A percentile compares a stretch with the other conserved stretches of the same genome.
phyloP scores from a whole-genome alignment of 371 early-diverging fungal species.

The Chytridiales sp. region DNA sequence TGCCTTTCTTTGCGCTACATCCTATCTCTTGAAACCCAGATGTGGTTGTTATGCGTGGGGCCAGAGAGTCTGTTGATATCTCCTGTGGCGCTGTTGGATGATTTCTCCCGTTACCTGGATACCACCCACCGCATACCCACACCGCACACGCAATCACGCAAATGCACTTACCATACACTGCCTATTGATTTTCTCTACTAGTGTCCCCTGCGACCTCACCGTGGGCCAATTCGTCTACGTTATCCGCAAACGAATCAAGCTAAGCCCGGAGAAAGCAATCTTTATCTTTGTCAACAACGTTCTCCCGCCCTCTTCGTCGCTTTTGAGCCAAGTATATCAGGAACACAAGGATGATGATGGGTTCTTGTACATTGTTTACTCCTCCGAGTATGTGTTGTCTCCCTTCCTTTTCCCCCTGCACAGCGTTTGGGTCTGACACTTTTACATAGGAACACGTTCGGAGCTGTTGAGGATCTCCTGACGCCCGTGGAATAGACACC shows the following conservation, averaged over 20 bases:
- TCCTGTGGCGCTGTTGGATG: too few species aligned
- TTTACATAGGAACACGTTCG: slow-evolving; percentile 19
- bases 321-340: slow-evolving; percentile 87
- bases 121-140: too few species aligned
- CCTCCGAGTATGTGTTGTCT: slow-evolving; percentile 25
- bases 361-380: slow-evolving; percentile 78
- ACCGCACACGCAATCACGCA: too few species aligned
- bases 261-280: slow-evolving; percentile 92
- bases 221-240: slow-evolving; percentile 98
- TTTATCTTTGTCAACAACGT: slow-evolving; percentile 97
- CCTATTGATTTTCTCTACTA: slow-evolving; percentile 10
- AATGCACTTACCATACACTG: too few species aligned
- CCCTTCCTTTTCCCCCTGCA: not conserved
- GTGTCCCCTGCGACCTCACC: slow-evolving; percentile 92
- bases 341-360: slow-evolving; percentile 96
- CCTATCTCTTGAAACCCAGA: not conserved
- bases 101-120: too few species aligned
- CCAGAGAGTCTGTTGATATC: not conserved
- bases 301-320: slow-evolving; percentile 75
- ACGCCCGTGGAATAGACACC: too few species aligned
- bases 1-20: not conserved
- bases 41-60: not conserved
- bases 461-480: not conserved
- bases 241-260: slow-evolving; percentile 47
- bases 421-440: not conserved